Evolutionary conservation across 345 rosid species (phyloP).

Genomic region (Eucalyptus virginea): DNA sequence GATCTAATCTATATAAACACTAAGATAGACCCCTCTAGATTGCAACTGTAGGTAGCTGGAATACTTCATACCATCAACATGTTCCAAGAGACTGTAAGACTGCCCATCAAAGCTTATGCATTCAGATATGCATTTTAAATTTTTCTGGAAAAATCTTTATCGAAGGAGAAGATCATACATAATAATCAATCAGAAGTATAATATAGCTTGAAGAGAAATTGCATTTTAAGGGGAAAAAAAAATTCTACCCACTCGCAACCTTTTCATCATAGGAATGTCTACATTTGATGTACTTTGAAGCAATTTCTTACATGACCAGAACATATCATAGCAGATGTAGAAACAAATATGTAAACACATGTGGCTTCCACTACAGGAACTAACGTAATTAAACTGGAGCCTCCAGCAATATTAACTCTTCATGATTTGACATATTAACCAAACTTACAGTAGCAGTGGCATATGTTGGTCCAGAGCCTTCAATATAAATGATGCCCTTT

Average conservation of each 20-base stretch:
- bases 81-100: not conserved
- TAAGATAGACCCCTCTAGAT: not conserved
- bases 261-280: not conserved
- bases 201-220: not conserved
- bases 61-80: not conserved
- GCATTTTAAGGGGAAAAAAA: not conserved
- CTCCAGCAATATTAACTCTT: not conserved
- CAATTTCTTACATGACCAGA: not conserved
- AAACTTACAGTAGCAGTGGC: slow-evolving; percentile 71
- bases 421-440: not conserved
- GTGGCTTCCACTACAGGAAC: not conserved
- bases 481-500: slow-evolving; percentile 64
- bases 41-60: not conserved
- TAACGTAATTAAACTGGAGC: not conserved
- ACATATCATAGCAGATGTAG: not conserved
- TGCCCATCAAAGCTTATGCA: not conserved
- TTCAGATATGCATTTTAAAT: not conserved
- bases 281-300: not conserved
- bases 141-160: not conserved
- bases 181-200: not conserved
- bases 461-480: slow-evolving; percentile 89
- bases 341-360: not conserved
- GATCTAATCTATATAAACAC: not conserved
- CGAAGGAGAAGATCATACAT: not conserved
- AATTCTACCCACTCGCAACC: not conserved